phyloP scores from a whole-genome alignment of 2,329 filamentous ascomycete species.

The Emydomyces testavorans region DNA sequence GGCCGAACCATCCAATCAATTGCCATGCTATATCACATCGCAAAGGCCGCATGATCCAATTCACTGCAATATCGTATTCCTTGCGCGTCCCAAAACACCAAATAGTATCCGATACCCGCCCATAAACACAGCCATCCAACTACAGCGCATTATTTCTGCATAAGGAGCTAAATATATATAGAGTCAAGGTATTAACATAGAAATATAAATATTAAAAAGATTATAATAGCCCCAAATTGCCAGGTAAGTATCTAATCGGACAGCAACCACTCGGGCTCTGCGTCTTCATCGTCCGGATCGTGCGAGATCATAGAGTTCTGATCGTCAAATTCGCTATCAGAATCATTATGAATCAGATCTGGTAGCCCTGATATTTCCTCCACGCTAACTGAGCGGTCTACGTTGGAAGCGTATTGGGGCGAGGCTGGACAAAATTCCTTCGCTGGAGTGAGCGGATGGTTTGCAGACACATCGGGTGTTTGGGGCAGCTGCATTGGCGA shows the following conservation, averaged over 20 bases:
- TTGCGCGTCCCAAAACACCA: not conserved
- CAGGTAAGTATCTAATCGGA: constrained; percentile 21
- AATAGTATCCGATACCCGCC: not conserved
- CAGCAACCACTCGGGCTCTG: constrained; percentile 52
- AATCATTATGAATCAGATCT: constrained; percentile 18
- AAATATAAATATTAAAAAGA: not conserved
- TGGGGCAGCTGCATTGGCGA: not conserved
- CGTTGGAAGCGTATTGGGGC: constrained; percentile 21
- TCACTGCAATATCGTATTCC: not conserved
- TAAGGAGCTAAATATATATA: no score
- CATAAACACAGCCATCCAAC: not conserved
- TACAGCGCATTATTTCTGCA: no score
- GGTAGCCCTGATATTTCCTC: constrained; percentile 20
- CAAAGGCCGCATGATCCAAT: not conserved
- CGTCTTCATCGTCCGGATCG: constrained; percentile 55
- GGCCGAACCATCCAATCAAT: not conserved
- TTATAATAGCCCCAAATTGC: not conserved
- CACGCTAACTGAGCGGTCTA: constrained; percentile 21
- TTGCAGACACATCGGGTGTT: not conserved
- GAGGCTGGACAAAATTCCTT: constrained; percentile 20
- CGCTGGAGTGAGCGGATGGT: not conserved
- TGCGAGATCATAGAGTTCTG: constrained; percentile 46
- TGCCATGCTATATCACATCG: not conserved
- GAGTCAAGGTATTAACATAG: no score
- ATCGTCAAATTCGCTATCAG: constrained; percentile 31